Evolutionary conservation across 2,329 filamentous ascomycete genomes (phyloP), one percentile per base, ranked within the genome.

Genomic region (Neofusicoccum ribis): DNA sequence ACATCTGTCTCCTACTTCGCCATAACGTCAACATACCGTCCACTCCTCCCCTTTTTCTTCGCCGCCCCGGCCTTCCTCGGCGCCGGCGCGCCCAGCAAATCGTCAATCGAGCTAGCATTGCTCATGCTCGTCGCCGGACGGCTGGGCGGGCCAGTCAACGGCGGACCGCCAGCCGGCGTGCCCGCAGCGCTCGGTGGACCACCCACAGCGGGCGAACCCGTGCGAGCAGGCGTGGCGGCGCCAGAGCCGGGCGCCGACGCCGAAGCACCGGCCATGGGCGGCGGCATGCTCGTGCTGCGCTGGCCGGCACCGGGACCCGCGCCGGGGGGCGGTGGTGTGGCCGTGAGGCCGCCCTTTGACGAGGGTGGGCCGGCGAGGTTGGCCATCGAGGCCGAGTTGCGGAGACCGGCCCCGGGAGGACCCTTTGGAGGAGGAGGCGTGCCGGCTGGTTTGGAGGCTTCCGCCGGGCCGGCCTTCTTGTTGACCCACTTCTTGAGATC

Each of bases 401-500:
- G 77, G 65, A 87, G 89, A 7, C 84, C 82, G 62, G 85, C 81
- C 69, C 84, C 74, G 44, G 69, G 68, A 15, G 74, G 65, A 77
- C 80, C 83, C 64, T 81, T 82, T 0, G 93, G 93, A 4, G 93
- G 93, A 1, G 95, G 93, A 1, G 94, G 91, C 0, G 93, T 88
- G 52, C 81, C 80, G 31, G 81, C 78, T 27, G 83, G 75, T 36
- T 85, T 82, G 68, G 87, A 85, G 31, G 84, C 81, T 8, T 90
- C 89, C 7, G 86, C 85, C 14, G 81, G 81, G 12, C 89, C 89
- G 11, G 88, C 87, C 76, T 97, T 97, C 83, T 97, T 97, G 82
- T 99, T 98, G 76, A 99, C 85, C 96, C 96, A 99, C 76, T 95
- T 93, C 82, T 96, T 96, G 61, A 97, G 85, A n/a, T 97, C 91